Evolutionary conservation across 2,329 filamentous ascomycete genomes (phyloP), one percentile per base, ranked within the genome.

Genomic region (Penicillium rolfsii): DNA sequence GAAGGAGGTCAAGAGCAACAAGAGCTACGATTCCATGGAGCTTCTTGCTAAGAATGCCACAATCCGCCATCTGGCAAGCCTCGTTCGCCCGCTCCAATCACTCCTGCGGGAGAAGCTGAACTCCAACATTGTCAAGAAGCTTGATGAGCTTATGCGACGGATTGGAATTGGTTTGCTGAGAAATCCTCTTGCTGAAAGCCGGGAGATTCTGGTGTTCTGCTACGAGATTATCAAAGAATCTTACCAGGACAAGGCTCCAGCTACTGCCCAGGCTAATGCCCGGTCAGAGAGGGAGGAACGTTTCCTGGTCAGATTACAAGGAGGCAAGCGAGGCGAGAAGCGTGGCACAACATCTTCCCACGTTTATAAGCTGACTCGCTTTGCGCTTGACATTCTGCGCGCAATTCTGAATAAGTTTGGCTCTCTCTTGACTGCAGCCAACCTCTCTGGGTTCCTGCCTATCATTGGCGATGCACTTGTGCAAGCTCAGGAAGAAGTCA

Each of bases 21-120:
- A 98, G 82, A 97, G 93, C 73, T 96, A 93, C 71, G 96, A 99
- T 73, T 96, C 95, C 0, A 96, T 98, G 89, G 94, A 98, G 75
- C 82, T 98, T 16, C 84, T 98, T 65, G 90, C 95, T 28, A 91
- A 89, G 71, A 93, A 89, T 52, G 89, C 91, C 1, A 94, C 93
- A 1, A 82, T 97, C 26, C 82, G 79, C 55, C 87, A 88, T 59
- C 83, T 98, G 5, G 87, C 89, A 52, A 86, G 89, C 53, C 85
- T 99, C 4, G 84, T 97, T 54, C 84, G 84, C 56, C 96, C 95
- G 1, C 81, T 98, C 50, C 90, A 91, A 70, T 83, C 87, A 7
- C 82, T 99, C 22, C 80, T 99, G 40, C 83, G 89, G 58, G 92
- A 98, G 75, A 95, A 91, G 73, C 85, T 99, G 54, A 91, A 93